phyloP scores from a whole-genome alignment of 2,329 filamentous ascomycete genomes.

The Orbilia blumenaviensis region DNA sequence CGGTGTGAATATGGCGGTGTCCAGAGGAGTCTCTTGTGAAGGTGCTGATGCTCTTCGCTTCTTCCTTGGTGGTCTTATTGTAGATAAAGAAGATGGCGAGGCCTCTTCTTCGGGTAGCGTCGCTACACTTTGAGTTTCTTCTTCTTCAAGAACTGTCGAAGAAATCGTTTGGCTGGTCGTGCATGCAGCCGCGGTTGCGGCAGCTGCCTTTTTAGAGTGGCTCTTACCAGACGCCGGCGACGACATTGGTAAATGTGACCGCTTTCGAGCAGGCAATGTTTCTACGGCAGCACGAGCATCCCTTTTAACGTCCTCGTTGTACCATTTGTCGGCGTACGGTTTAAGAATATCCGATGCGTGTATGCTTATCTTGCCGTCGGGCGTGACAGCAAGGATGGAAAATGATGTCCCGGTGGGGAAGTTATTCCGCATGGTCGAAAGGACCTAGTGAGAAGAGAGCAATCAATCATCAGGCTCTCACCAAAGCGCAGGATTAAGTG shows the following conservation, averaged over 20 bases:
- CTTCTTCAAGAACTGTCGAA: slow-evolving; percentile 6
- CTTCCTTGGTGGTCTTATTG: slow-evolving; percentile 23
- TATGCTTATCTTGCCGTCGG: slow-evolving; percentile 54
- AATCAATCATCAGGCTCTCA: neutral
- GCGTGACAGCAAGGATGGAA: slow-evolving; percentile 56
- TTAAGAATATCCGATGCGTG: slow-evolving; percentile 55
- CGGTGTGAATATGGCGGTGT: neutral
- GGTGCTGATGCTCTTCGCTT: slow-evolving; percentile 3
- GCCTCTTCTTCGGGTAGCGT: slow-evolving; percentile 1
- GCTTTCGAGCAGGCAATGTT: slow-evolving; percentile 24
- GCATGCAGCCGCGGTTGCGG: neutral
- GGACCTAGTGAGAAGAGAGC: slow-evolving; percentile 16
- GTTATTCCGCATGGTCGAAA: slow-evolving; percentile 26
- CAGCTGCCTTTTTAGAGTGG: neutral
- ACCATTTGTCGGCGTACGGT: slow-evolving; percentile 55
- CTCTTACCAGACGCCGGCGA: neutral
- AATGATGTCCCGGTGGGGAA: slow-evolving; percentile 55
- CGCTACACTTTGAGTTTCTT: neutral
- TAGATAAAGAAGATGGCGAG: slow-evolving; percentile 10
- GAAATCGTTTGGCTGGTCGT: slow-evolving; percentile 10
- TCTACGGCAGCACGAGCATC: slow-evolving; percentile 50
- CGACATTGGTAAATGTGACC: neutral
- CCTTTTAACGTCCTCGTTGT: slow-evolving; percentile 55
- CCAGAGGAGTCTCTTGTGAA: neutral
- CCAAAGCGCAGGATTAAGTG: too few relatives aligned